phyloP scores from a whole-genome alignment of 1,284 basidiomycete genomes.

The Irpex lacteus region DNA sequence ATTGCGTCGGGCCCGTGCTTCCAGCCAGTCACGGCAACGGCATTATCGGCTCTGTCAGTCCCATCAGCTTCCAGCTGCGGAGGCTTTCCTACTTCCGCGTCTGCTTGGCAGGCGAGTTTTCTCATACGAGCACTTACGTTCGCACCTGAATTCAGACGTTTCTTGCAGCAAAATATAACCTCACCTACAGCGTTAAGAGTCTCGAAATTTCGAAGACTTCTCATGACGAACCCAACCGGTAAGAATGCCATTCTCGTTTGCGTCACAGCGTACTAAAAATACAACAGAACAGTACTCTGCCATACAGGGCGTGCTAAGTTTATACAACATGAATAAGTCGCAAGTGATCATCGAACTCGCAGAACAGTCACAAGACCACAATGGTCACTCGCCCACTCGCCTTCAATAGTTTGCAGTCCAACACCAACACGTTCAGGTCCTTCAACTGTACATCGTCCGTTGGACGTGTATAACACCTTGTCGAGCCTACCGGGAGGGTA shows the following conservation, averaged over 20 bases:
- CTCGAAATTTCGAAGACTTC: too few species aligned
- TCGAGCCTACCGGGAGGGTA: conserved; percentile 56
- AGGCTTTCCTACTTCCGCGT: too few species aligned
- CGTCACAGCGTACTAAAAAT: neutral
- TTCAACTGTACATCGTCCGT: conserved; percentile 45
- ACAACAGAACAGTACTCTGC: neutral
- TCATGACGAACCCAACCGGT: neutral
- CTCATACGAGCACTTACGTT: too few species aligned
- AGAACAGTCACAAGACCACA: conserved; percentile 53
- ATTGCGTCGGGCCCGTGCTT: too few species aligned
- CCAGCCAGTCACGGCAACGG: too few species aligned
- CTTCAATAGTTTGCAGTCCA: conserved; percentile 39
- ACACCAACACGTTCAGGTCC: conserved; percentile 53
- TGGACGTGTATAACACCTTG: conserved; percentile 56
- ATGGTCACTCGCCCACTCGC: conserved; percentile 64
- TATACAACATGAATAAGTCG: neutral
- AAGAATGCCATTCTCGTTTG: neutral
- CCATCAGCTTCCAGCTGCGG: too few species aligned
- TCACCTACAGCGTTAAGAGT: too few species aligned
- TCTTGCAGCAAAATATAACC: too few species aligned
- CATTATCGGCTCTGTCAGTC: too few species aligned
- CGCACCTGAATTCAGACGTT: too few species aligned
- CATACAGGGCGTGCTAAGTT: neutral
- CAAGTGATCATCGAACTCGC: conserved; percentile 26
- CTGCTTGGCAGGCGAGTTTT: too few species aligned